phyloP scores from a whole-genome alignment of 2,329 filamentous ascomycete genomes.

The Pseudovirgaria hyperparasitica region DNA sequence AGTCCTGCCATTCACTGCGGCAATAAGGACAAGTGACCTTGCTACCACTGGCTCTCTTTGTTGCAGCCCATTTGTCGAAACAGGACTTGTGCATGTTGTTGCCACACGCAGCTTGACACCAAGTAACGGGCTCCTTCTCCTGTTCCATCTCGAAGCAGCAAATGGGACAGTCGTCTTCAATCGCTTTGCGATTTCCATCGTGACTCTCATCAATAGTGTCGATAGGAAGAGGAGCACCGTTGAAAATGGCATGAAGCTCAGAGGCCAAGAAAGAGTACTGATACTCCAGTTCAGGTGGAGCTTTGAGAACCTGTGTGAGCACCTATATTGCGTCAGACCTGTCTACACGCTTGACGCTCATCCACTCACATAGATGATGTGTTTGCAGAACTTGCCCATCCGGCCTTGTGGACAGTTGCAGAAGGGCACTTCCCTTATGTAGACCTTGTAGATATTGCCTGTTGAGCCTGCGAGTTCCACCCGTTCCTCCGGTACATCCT shows the following conservation, averaged over 20 bases:
- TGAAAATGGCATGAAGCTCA: slow-evolving; percentile 45
- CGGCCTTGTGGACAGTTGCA: slow-evolving; percentile 43
- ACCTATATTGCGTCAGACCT: too few relatives aligned
- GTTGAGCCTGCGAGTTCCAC: slow-evolving; percentile 47
- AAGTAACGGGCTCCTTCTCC: slow-evolving; percentile 25
- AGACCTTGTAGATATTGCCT: slow-evolving; percentile 48
- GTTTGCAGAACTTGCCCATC: slow-evolving; percentile 51
- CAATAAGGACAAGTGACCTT: slow-evolving; percentile 49
- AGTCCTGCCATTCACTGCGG: slow-evolving; percentile 42
- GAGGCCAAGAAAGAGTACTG: slow-evolving; percentile 47
- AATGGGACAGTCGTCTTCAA: slow-evolving; percentile 51
- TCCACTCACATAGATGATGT: slow-evolving; percentile 46
- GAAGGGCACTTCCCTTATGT: slow-evolving; percentile 36
- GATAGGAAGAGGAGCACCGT: slow-evolving; percentile 37
- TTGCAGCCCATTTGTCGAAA: slow-evolving; percentile 40
- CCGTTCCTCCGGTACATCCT: slow-evolving; percentile 36
- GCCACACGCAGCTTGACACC: slow-evolving; percentile 43
- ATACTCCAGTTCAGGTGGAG: slow-evolving; percentile 41
- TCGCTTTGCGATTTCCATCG: slow-evolving; percentile 40
- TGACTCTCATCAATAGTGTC: slow-evolving; percentile 20
- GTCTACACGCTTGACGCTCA: too few relatives aligned
- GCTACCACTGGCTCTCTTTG: too few relatives aligned
- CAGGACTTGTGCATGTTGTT: slow-evolving; percentile 42
- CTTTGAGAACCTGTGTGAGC: slow-evolving; percentile 45
- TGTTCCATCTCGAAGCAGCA: slow-evolving; percentile 45